phyloP scores from a whole-genome alignment of 2,329 filamentous ascomycete genomes.

The Niveomyces coronatus region DNA sequence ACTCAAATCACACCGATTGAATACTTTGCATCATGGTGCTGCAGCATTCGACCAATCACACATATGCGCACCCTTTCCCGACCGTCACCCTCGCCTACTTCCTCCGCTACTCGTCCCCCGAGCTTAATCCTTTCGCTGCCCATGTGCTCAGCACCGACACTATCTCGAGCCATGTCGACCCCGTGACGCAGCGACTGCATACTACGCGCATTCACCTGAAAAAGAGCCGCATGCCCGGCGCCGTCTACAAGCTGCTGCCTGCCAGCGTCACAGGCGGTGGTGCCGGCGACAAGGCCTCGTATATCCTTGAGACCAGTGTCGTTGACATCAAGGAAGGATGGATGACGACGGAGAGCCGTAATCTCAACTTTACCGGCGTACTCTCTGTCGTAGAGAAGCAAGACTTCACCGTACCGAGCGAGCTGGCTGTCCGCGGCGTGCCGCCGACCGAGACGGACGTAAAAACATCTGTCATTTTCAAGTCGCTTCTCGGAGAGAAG shows the following conservation, averaged over 20 bases:
- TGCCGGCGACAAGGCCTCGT: conserved; percentile 59
- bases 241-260: conserved; percentile 66
- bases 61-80: conserved; percentile 72
- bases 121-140: conserved; percentile 66
- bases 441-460: conserved; percentile 48
- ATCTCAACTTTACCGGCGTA: conserved; percentile 74
- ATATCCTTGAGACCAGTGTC: conserved; percentile 70
- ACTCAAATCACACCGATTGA: background rate
- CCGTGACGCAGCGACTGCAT: conserved; percentile 61
- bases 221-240: conserved; percentile 64
- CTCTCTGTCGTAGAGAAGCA: conserved; percentile 70
- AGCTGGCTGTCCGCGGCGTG: conserved; percentile 14
- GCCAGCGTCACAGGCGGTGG: conserved; percentile 55
- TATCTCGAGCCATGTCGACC: conserved; percentile 63
- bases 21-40: conserved; percentile 40
- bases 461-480: conserved; percentile 62
- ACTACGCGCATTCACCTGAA: conserved; percentile 76
- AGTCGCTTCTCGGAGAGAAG: conserved; percentile 61
- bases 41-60: conserved; percentile 56
- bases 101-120: conserved; percentile 65
- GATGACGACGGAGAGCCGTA: conserved; percentile 74
- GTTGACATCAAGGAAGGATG: conserved; percentile 71
- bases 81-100: conserved; percentile 85
- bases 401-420: conserved; percentile 42
- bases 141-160: conserved; percentile 80